Evolutionary conservation across 1,284 basidiomycete genomes (phyloP), one percentile per base, ranked within the genome.

Genomic region (Apiotrichum montevideense): DNA sequence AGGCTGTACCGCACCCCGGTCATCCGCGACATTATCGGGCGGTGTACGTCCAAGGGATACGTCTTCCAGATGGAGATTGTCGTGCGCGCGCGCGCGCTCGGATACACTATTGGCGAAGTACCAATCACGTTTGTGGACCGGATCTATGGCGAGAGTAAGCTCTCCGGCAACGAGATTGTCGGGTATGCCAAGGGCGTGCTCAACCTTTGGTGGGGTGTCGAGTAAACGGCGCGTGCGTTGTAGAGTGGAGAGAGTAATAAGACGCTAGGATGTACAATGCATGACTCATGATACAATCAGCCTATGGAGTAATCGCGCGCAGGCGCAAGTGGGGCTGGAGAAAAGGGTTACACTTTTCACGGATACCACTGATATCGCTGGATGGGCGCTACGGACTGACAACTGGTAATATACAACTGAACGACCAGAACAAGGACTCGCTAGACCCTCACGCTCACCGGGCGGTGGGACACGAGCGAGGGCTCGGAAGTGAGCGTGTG

Each of bases 41-140:
- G 86, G 63, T 90, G 87, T 7, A 83, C 86, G 60, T 90, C 88
- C 14, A 88, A 88, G 64, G 91, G 91, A 3, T 95, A 94, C 68
- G 91, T 95, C 13, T 94, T 95, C 80, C 91, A 95, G 79, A 95
- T 95, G 91, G 91, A 95, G 75, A 94, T 94, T 84, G 91, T 94
- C 81, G 91, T 92, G 33, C 84, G 91, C 4, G 91, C 91, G 2
- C 81, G 85, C 47, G 83, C 87, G 1, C 77, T 88, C 51, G 90
- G 88, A 6, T 94, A 90, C 76, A 83, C 82, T 5, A 84, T 95
- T 1, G 91, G 89, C 10, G 91, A 95, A 73, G 83, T 94, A 46
- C 91, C 91, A 0, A 95, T 95, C 66, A 94, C 90, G 1, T 95
- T 95, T 71, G 90, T 92, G 37, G 91, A 95, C 77, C 83, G 91